A percentile compares a stretch with the other conserved stretches of the same genome.
These are phyloP conservation scores for Magnaporthales sp. DNA, from an alignment of 2,329 filamentous ascomycete species.

Conservation along the genomic window DNA sequence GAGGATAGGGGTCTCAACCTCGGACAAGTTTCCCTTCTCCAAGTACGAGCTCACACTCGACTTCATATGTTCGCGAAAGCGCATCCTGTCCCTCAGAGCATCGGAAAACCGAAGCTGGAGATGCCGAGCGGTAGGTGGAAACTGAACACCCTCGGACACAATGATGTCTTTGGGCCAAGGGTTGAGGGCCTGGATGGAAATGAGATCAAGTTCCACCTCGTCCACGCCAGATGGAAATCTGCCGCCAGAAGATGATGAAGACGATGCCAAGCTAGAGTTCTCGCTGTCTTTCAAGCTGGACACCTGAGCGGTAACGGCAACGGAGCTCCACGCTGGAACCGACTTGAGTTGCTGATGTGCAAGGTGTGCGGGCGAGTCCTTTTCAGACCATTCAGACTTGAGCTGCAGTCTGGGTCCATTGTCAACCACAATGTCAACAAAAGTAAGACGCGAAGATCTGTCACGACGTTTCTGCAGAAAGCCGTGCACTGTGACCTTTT, in stretches of 20 bases:
- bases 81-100: constrained; percentile 57
- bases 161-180: constrained; percentile 68
- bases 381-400: constrained; percentile 28
- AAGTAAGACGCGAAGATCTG: constrained; percentile 60
- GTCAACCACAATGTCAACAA: constrained; percentile 46
- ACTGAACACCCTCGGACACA: constrained; percentile 64
- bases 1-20: constrained; percentile 86
- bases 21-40: constrained; percentile 51
- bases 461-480: constrained; percentile 63
- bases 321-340: constrained; percentile 42
- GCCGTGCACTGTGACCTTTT: constrained; percentile 52
- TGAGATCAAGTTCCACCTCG: constrained; percentile 50
- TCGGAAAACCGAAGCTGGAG: constrained; percentile 73
- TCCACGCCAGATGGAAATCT: constrained; percentile 14
- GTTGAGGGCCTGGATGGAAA: constrained; percentile 60
- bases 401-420: constrained; percentile 27
- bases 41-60: constrained; percentile 27
- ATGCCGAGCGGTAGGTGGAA: constrained; percentile 68
- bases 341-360: constrained; percentile 32
- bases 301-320: constrained; percentile 34
- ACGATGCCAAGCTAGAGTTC: background rate
- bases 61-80: constrained; percentile 56
- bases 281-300: constrained; percentile 13
- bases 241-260: constrained; percentile 4
- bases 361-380: constrained; percentile 23